A percentile compares a stretch with the other conserved stretches of the same genome.
Evolutionary conservation across 2,329 filamentous ascomycete species (phyloP).

Genomic region (Bipolaris gigantea): DNA sequence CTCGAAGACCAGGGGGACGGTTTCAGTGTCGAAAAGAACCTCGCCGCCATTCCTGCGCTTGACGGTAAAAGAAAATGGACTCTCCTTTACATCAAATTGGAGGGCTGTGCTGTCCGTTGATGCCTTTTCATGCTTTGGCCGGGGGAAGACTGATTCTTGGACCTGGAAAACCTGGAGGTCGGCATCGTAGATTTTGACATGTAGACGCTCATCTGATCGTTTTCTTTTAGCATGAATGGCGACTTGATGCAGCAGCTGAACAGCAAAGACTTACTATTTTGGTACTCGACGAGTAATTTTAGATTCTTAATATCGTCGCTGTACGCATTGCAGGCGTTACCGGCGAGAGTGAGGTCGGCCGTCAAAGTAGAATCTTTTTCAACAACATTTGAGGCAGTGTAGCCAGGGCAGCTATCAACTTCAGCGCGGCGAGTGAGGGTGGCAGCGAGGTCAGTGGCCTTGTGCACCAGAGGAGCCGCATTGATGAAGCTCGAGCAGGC

Average conservation of each 20-base stretch:
- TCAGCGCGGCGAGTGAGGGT: slow-evolving; percentile 10
- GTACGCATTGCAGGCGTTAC: slow-evolving; percentile 63
- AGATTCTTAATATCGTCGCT: slow-evolving; percentile 60
- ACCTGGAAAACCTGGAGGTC: slow-evolving; percentile 74
- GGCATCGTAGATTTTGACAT: slow-evolving; percentile 73
- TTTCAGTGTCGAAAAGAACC: slow-evolving; percentile 70
- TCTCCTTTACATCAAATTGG: slow-evolving; percentile 56
- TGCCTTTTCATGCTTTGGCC: slow-evolving; percentile 52
- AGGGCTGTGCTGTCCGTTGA: slow-evolving; percentile 50
- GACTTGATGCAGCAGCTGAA: background rate
- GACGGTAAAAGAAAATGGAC: slow-evolving; percentile 71
- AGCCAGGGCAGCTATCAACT: slow-evolving; percentile 66
- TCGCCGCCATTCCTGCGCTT: slow-evolving; percentile 60
- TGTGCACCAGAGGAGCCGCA: slow-evolving; percentile 20
- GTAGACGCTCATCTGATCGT: slow-evolving; percentile 63
- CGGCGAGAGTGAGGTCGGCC: slow-evolving; percentile 71
- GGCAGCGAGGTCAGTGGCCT: slow-evolving; percentile 3
- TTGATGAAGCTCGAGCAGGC: slow-evolving; percentile 17
- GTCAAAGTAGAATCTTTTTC: slow-evolving; percentile 60
- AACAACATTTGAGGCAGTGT: slow-evolving; percentile 64
- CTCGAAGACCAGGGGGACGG: slow-evolving; percentile 70
- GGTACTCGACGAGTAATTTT: slow-evolving; percentile 63
- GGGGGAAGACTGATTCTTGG: slow-evolving; percentile 67
- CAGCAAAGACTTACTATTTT: slow-evolving; percentile 53
- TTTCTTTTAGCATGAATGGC: slow-evolving; percentile 14